These are phyloP conservation scores for Vitis rotundifolia DNA, from an alignment of 164 flowering plant species.

Conservation along the genomic window DNA sequence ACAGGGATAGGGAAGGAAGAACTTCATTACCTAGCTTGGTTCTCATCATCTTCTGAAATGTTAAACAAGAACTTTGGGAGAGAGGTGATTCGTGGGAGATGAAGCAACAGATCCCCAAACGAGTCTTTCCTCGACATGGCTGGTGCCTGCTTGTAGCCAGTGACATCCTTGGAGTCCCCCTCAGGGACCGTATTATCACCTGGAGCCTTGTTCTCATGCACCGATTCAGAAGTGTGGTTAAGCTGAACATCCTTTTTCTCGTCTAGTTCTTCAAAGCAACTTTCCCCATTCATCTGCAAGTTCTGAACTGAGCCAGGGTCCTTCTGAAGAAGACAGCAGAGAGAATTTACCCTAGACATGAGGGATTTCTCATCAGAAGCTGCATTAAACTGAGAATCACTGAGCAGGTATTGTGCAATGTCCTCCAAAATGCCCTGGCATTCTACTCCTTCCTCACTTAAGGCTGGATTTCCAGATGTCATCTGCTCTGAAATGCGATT, in stretches of 20 bases:
- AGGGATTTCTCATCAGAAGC: slow-evolving; percentile 73
- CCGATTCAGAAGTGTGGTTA: slow-evolving; percentile 5
- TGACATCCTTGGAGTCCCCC: slow-evolving; percentile 26
- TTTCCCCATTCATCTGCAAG: slow-evolving; percentile 25
- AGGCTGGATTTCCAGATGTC: slow-evolving; percentile 46
- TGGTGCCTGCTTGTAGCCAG: slow-evolving; percentile 40
- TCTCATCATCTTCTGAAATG: slow-evolving; percentile 66
- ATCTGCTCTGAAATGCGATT: slow-evolving; percentile 62
- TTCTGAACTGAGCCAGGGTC: slow-evolving; percentile 39
- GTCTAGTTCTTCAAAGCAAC: slow-evolving; percentile 7
- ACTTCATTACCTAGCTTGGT: slow-evolving; percentile 34
- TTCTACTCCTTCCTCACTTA: slow-evolving; percentile 36
- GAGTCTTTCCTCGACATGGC: slow-evolving; percentile 83
- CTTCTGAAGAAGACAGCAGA: slow-evolving; percentile 77
- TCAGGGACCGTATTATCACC: slow-evolving; percentile 17
- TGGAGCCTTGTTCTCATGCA: slow-evolving; percentile 11
- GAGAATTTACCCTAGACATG: slow-evolving; percentile 85
- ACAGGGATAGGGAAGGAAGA: neutral
- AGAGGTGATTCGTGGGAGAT: slow-evolving; percentile 88
- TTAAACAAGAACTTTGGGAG: slow-evolving; percentile 78
- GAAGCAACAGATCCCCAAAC: slow-evolving; percentile 66
- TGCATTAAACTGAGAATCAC: slow-evolving; percentile 54
- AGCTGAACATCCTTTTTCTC: slow-evolving; percentile 17
- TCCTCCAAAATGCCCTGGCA: slow-evolving; percentile 55
- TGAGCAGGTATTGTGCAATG: slow-evolving; percentile 61